Conservation (phyloP, 148 eudicot species). For the Rhododendron williamsianum region DNA sequence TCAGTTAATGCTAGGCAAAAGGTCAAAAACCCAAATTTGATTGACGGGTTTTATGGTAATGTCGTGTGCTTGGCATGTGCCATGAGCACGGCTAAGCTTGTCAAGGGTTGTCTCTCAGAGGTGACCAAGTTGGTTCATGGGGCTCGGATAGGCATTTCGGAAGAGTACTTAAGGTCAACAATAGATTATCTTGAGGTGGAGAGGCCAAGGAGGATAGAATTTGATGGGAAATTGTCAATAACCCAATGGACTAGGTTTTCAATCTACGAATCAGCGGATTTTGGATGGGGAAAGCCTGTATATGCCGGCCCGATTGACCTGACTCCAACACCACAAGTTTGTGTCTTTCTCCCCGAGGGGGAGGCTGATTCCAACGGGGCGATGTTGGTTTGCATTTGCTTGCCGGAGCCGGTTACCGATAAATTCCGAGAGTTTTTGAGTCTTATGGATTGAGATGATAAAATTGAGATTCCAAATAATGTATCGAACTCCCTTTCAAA, state of each 20-base stretch:
- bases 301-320: slow-evolving; percentile 91
- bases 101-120: slow-evolving; percentile 27
- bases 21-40: slow-evolving; percentile 44
- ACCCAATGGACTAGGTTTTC: slow-evolving; percentile 96
- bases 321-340: slow-evolving; percentile 89
- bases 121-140: slow-evolving; percentile 48
- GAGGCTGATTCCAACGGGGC: slow-evolving; percentile 40
- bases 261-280: slow-evolving; percentile 83
- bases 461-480: neutral
- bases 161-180: slow-evolving; percentile 71
- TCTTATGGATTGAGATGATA: slow-evolving; percentile 15
- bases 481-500: neutral
- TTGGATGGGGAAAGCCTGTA: slow-evolving; percentile 77
- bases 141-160: slow-evolving; percentile 56
- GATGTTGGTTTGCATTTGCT: slow-evolving; percentile 81
- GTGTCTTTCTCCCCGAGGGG: slow-evolving; percentile 70
- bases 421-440: slow-evolving; percentile 46
- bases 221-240: slow-evolving; percentile 78
- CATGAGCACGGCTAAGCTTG: slow-evolving; percentile 45
- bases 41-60: slow-evolving; percentile 86
- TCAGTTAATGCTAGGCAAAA: slow-evolving; percentile 72
- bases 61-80: slow-evolving; percentile 77
- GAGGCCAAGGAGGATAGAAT: slow-evolving; percentile 79
- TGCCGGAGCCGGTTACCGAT: slow-evolving; percentile 57
- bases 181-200: slow-evolving; percentile 60